Conservation (phyloP, 2,329 filamentous ascomycete genomes). For the Calycina marina region DNA sequence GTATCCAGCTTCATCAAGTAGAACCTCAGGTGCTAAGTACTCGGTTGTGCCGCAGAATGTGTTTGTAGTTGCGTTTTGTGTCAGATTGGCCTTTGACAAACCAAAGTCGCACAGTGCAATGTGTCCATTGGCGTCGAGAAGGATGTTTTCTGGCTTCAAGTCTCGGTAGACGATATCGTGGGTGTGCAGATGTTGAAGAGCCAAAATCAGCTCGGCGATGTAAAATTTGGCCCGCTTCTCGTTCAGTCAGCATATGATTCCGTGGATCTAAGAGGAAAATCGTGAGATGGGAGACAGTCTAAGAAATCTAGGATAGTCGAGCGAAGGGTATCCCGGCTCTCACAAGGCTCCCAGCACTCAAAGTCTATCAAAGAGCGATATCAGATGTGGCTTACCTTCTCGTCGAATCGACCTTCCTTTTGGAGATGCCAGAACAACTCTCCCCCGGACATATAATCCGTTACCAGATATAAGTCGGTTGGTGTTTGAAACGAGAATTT, state of each 20-base stretch:
- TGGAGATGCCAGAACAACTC: slow-evolving; percentile 98
- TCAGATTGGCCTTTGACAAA: slow-evolving; percentile 90
- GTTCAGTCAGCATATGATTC: too few species aligned
- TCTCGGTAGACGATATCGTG: slow-evolving; percentile 98
- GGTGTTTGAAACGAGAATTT: slow-evolving; percentile 99
- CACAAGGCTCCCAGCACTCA: too few species aligned
- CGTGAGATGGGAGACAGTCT: too few species aligned
- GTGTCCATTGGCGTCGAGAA: slow-evolving; percentile 92
- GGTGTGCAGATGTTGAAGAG: slow-evolving; percentile 86
- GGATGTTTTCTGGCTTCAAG: slow-evolving; percentile 86
- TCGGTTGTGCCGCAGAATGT: slow-evolving; percentile 98
- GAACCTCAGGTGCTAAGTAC: slow-evolving; percentile 88
- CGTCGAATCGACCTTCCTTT: slow-evolving; percentile 89
- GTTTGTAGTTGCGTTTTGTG: slow-evolving; percentile 95
- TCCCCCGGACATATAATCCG: slow-evolving; percentile 97
- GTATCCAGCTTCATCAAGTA: slow-evolving; percentile 92
- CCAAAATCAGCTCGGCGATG: slow-evolving; percentile 91
- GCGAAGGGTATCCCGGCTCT: too few species aligned
- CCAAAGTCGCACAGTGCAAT: slow-evolving; percentile 97
- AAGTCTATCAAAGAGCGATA: too few species aligned
- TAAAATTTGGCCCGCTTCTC: slow-evolving; percentile 92
- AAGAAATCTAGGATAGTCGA: too few species aligned
- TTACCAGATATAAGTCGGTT: slow-evolving; percentile 93
- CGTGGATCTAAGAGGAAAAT: too few species aligned
- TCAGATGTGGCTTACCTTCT: too few species aligned